Percentiles rank a stretch among this genome's conserved stretches.
Conservation (phyloP, 805 yeast genomes). For the Tetrapisispora taiwanensis region DNA sequence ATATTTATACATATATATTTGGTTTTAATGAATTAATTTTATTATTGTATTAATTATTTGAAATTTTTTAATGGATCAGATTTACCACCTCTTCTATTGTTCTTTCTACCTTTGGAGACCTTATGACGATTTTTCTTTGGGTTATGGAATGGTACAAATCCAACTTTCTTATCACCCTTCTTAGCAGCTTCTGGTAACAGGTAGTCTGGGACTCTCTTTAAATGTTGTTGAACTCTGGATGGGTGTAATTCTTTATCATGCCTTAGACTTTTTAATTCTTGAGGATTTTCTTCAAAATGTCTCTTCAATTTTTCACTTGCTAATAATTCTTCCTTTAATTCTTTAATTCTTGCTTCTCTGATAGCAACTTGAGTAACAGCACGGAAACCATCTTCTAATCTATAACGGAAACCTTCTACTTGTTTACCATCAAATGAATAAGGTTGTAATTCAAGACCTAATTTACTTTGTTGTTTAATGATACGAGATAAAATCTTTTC, state of each 20-base stretch:
- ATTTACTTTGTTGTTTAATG: constrained; percentile 60
- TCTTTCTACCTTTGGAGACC: constrained; percentile 34
- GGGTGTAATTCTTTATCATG: constrained; percentile 88
- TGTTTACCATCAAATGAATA: constrained; percentile 86
- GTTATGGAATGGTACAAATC: constrained; percentile 61
- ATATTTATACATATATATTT: not conserved
- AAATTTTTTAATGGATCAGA: constrained; percentile 58
- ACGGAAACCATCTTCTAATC: constrained; percentile 95
- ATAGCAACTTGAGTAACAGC: constrained; percentile 84
- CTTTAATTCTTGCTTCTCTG: constrained; percentile 87
- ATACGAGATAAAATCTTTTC: constrained; percentile 77
- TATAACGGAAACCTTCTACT: constrained; percentile 89
- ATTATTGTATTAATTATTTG: constrained; percentile 21
- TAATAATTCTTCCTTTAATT: constrained; percentile 75
- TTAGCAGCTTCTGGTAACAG: constrained; percentile 74
- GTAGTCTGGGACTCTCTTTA: constrained; percentile 89
- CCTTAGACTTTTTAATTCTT: constrained; percentile 76
- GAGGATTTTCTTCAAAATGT: constrained; percentile 95
- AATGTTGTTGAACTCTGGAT: constrained; percentile 68
- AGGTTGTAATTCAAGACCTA: constrained; percentile 70
- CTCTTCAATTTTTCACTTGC: constrained; percentile 84
- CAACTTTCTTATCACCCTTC: constrained; percentile 42
- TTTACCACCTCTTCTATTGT: constrained; percentile 30
- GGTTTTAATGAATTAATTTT: too few relatives aligned
- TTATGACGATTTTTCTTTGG: constrained; percentile 32